These are phyloP conservation scores for Salix dunnii DNA, from an alignment of 345 rosid genomes.

Conservation along the genomic window DNA sequence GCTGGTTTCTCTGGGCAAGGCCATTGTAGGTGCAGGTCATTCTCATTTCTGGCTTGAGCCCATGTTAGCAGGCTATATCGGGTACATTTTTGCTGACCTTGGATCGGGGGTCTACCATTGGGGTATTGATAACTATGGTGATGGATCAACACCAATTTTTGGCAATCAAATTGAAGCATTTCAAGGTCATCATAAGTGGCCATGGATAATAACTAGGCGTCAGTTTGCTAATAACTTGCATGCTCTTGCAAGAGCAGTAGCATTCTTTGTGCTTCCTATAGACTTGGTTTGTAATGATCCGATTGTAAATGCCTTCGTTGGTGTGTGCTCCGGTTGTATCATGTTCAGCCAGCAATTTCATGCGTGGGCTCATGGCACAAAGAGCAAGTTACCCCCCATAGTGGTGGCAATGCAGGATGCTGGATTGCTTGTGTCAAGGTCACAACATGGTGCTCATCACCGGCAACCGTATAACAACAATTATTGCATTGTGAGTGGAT, in stretches of 20 bases:
- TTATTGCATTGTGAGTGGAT: conserved; percentile 86
- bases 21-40: conserved; percentile 36
- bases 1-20: conserved; percentile 54
- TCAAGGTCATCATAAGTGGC: conserved; percentile 92
- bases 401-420: conserved; percentile 69
- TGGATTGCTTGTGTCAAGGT: conserved; percentile 64
- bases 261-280: conserved; percentile 61
- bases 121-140: conserved; percentile 90
- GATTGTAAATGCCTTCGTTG: conserved; percentile 49
- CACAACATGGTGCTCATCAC: conserved; percentile 70
- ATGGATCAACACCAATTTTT: conserved; percentile 59
- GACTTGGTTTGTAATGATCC: conserved; percentile 50
- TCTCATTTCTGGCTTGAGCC: conserved; percentile 60
- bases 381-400: conserved; percentile 65
- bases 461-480: conserved; percentile 76
- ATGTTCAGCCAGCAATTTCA: conserved; percentile 94
- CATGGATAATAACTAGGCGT: conserved; percentile 81
- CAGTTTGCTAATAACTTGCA: conserved; percentile 87
- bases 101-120: conserved; percentile 92
- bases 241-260: conserved; percentile 51
- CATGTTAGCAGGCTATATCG: conserved; percentile 55
- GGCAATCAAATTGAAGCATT: conserved; percentile 83
- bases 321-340: conserved; percentile 58
- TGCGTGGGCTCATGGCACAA: conserved; percentile 93
- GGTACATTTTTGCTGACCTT: conserved; percentile 74